Evolutionary conservation across 192 early-diverging fungal species (phyloP), one percentile per base, ranked within the genome.

Genomic region (Umbelopsis isabellina): DNA sequence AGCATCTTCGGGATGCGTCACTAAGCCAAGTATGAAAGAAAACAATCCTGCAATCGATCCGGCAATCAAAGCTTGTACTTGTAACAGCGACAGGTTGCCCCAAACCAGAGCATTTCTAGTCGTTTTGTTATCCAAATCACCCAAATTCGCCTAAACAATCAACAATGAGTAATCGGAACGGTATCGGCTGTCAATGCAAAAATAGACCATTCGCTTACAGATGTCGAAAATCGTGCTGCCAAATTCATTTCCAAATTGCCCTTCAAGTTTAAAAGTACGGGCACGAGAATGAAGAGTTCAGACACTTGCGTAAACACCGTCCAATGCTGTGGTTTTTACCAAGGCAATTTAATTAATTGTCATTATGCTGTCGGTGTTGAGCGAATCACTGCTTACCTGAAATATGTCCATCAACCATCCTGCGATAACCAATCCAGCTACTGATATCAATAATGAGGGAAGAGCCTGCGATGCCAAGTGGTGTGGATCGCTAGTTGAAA

Each of bases 191-290:
- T 27, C 27, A 75, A 44, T 35, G 9, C 21, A 52, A 66, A 61
- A 0, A 49, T 30, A 21, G 7, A 10, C 4, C 2, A 25, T 37
- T 52, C 6, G 22, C 46, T 48, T 77, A 91, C 82, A 68, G 83
- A 87, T 10, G 94, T 95, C 2, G 93, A 91, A 20, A 97, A 80
- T 9, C 95, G 86, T n/a, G 94, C 87, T 7, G 92, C 91, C 65
- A 97, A 84, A 55, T 93, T 97, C 84, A 95, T 91, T 74, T 97
- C 95, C 15, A 96, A 84, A 77, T 96, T 97, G 66, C 95, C 94
- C 69, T 97, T 97, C 20, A 97, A 77, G 71, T 95, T 95, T 33
- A 97, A 75, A 12, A 97, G 73, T 33, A 95, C 90, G 4, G 95
- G 88, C 0, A 95, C 91, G 67, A 97, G 86, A 66, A 97, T 90